Conservation (phyloP, 2,329 filamentous ascomycete genomes). For the Cercospora sp. region DNA sequence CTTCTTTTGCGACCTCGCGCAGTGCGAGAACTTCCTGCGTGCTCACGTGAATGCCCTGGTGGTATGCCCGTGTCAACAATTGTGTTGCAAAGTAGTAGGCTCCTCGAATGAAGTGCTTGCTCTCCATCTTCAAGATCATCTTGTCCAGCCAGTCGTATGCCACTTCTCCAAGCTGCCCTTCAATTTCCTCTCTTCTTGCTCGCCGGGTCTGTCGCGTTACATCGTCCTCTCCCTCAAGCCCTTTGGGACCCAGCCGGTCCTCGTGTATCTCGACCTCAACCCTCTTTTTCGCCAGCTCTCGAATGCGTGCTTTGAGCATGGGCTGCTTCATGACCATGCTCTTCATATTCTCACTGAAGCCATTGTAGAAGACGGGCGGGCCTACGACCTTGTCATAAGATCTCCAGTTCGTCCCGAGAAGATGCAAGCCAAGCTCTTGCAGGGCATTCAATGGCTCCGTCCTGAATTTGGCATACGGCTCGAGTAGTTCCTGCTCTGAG, state of each 20-base stretch:
- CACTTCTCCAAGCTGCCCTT: slow-evolving; percentile 73
- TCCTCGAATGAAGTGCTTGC: slow-evolving; percentile 83
- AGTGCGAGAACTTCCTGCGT: slow-evolving; percentile 88
- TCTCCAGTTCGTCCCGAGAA: slow-evolving; percentile 92
- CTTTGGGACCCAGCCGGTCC: slow-evolving; percentile 61
- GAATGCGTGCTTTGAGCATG: slow-evolving; percentile 72
- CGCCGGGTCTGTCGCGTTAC: slow-evolving; percentile 54
- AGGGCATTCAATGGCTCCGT: slow-evolving; percentile 74
- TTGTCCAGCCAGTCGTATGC: slow-evolving; percentile 83
- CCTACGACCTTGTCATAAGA: slow-evolving; percentile 89
- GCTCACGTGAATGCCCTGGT: slow-evolving; percentile 93
- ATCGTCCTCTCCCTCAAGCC: slow-evolving; percentile 50
- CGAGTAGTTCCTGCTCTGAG: slow-evolving; percentile 69
- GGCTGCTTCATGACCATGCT: slow-evolving; percentile 71
- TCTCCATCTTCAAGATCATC: slow-evolving; percentile 99
- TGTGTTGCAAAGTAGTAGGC: slow-evolving; percentile 91
- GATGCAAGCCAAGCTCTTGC: slow-evolving; percentile 88
- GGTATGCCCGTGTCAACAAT: slow-evolving; percentile 86
- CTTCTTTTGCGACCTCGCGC: slow-evolving; percentile 77
- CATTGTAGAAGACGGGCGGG: slow-evolving; percentile 88
- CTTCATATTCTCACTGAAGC: slow-evolving; percentile 91
- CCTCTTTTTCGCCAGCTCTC: slow-evolving; percentile 72
- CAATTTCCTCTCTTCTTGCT: slow-evolving; percentile 54
- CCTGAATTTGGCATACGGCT: slow-evolving; percentile 85
- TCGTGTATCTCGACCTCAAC: slow-evolving; percentile 75